Conservation (phyloP, 164 flowering plant species). For the Liquidambar formosana region DNA sequence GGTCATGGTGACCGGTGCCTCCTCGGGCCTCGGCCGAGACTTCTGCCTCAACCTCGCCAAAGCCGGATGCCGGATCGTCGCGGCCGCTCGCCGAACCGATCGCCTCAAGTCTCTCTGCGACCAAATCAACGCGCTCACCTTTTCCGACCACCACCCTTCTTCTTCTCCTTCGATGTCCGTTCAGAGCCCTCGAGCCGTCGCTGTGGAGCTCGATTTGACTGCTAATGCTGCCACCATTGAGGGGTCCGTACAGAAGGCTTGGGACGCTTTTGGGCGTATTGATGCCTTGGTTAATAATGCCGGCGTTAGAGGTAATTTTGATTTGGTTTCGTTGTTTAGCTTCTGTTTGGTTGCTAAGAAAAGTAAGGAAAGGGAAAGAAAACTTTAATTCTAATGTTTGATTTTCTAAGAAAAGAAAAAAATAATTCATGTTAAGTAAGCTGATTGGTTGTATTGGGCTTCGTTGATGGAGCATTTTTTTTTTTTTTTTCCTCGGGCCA, state of each 20-base stretch:
- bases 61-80: slow-evolving; percentile 67
- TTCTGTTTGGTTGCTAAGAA: too few relatives aligned
- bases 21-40: slow-evolving; percentile 71
- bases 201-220: slow-evolving; percentile 62
- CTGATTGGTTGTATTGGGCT: too few relatives aligned
- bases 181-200: slow-evolving; percentile 29
- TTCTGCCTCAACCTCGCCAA: slow-evolving; percentile 62
- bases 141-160: too few relatives aligned
- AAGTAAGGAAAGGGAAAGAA: too few relatives aligned
- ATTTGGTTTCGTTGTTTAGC: too few relatives aligned
- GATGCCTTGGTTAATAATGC: slow-evolving; percentile 78
- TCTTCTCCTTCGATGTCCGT: background rate
- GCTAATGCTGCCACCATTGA: slow-evolving; percentile 52
- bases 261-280: slow-evolving; percentile 76
- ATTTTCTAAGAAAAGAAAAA: too few relatives aligned
- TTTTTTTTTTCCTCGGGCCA: too few relatives aligned
- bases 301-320: slow-evolving; percentile 60
- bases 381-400: too few relatives aligned
- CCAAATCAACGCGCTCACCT: slow-evolving; percentile 37
- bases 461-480: too few relatives aligned
- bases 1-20: slow-evolving; percentile 76
- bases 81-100: slow-evolving; percentile 74
- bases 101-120: slow-evolving; percentile 64
- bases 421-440: too few relatives aligned
- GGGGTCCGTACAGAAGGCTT: slow-evolving; percentile 55